A percentile compares a stretch with the other conserved stretches of the same genome.
Evolutionary conservation across 495 filamentous ascomycete genomes (phyloP).

Genomic region (Penicillium canescens): DNA sequence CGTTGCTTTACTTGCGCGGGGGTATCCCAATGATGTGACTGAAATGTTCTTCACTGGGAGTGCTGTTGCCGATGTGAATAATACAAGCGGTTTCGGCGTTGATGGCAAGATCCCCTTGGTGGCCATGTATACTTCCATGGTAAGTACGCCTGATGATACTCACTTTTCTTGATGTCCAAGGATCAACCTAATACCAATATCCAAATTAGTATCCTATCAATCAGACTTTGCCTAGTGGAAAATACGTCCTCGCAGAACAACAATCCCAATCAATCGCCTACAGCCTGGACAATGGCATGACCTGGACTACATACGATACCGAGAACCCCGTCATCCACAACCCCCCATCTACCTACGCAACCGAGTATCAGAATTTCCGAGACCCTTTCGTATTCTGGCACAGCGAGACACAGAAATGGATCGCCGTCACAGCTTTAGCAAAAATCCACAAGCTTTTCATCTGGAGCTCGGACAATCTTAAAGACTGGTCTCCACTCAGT

Average conservation of each 20-base stretch:
- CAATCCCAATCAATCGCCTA: slow-evolving; percentile 59
- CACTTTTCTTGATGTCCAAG: background rate
- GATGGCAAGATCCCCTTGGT: slow-evolving; percentile 52
- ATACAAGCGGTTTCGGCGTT: slow-evolving; percentile 57
- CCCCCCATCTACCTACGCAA: slow-evolving; percentile 31
- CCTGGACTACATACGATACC: slow-evolving; percentile 49
- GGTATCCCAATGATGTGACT: slow-evolving; percentile 43
- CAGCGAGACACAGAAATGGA: slow-evolving; percentile 45
- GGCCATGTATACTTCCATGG: slow-evolving; percentile 55
- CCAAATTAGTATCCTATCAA: slow-evolving; percentile 16
- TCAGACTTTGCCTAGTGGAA: slow-evolving; percentile 28
- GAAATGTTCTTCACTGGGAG: slow-evolving; percentile 55
- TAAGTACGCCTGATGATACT: slow-evolving; percentile 3
- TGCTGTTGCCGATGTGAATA: slow-evolving; percentile 52
- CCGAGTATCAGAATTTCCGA: slow-evolving; percentile 47
- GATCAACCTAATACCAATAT: background rate
- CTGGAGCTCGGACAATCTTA: slow-evolving; percentile 53
- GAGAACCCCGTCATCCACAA: slow-evolving; percentile 54
- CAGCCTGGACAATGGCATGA: slow-evolving; percentile 53
- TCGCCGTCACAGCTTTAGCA: slow-evolving; percentile 48
- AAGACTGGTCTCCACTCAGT: slow-evolving; percentile 52
- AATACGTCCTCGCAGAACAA: slow-evolving; percentile 30
- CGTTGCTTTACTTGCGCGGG: slow-evolving; percentile 34
- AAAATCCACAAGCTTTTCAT: slow-evolving; percentile 53
- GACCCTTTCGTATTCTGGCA: slow-evolving; percentile 61